phyloP scores from a whole-genome alignment of 495 filamentous ascomycete genomes.

The Achaetomiella virescens region DNA sequence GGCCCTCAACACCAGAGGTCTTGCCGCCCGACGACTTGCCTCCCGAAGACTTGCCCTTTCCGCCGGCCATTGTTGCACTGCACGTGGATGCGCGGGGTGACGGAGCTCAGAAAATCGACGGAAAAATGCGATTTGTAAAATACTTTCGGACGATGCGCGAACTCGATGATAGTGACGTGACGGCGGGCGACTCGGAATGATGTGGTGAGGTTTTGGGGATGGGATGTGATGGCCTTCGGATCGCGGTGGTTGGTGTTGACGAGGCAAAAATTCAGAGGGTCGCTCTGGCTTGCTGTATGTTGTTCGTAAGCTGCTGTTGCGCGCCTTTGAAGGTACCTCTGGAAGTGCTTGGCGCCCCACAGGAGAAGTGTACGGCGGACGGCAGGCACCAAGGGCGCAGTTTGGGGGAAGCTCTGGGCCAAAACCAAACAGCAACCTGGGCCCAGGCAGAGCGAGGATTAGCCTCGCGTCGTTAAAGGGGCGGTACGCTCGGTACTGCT shows the following conservation, averaged over 20 bases:
- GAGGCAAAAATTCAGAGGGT: constrained; percentile 31
- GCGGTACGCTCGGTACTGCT: no score
- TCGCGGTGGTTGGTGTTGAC: constrained; percentile 31
- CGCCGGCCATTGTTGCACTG: constrained; percentile 55
- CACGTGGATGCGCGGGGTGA: constrained; percentile 26
- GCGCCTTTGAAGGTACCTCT: constrained; percentile 13
- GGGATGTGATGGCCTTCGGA: constrained; percentile 14
- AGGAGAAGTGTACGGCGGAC: constrained; percentile 9
- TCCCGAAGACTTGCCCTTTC: constrained; percentile 90
- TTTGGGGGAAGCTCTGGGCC: no score
- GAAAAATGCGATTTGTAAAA: not conserved
- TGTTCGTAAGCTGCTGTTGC: constrained; percentile 24
- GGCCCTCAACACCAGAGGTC: constrained; percentile 63
- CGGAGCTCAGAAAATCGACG: constrained; percentile 1
- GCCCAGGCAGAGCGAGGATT: no score
- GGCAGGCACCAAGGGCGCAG: constrained; percentile 11
- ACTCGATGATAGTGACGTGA: constrained; percentile 18
- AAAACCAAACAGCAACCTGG: no score
- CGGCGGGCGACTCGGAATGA: constrained; percentile 3
- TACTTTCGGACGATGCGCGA: constrained; percentile 7
- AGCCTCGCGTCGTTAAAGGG: no score
- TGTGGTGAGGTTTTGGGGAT: constrained; percentile 16
- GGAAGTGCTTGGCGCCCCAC: constrained; percentile 9
- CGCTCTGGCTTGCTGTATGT: constrained; percentile 21
- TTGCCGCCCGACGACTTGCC: constrained; percentile 82